Base-by-base conservation (phyloP, 2,329 filamentous ascomycete genomes). In the Diaporthe longicolla region DNA sequence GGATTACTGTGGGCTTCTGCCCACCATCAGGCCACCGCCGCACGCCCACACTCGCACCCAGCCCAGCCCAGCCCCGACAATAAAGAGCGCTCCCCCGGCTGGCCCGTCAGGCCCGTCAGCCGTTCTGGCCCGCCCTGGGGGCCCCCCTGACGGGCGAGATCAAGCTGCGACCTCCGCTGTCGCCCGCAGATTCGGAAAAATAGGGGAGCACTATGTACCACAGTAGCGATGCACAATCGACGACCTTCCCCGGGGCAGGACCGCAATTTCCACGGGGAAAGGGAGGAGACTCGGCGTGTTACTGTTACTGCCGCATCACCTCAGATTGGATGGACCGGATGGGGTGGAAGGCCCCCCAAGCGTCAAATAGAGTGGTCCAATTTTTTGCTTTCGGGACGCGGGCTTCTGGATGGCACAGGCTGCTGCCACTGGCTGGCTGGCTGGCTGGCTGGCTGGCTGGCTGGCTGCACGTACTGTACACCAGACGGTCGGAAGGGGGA, bases 311-410 rank as follows among this genome's bases (percentile, higher is more conserved):
- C 69, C 17, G 37, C 58, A 50, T 63, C 71, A 50, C 35, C 32
- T 48, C 61, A 68, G 63, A 48, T 69, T 54, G 52, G 37, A 40
- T 59, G 37, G 26, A 17, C 26, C 21, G 29, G 50, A 68, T 50
- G 29, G 61, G 61, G 63, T n/a, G 43, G 54, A 45, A 45, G 48
- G 19, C 26, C 29, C 17, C 37, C 19, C 48, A 63, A 59, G 59
- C 71, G 19, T 58, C 71, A 58, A 19, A 59, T 73, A 73, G 71
- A 69, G 71, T 73, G 61, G 43, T 57, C 43, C 63, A 73, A 29
- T 50, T 26, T 73, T 45, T 65, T 10, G 48, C 52, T 24, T 40
- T 24, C 32, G 54, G 54, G 50, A 45, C 48, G 54, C 59, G 24
- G 26, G 21, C 19, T 10, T 43, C 37, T 48, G 35, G 45, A 32